Evolutionary conservation across 352 stramenopile species (phyloP).

Genomic region (Albugo laibachii): DNA sequence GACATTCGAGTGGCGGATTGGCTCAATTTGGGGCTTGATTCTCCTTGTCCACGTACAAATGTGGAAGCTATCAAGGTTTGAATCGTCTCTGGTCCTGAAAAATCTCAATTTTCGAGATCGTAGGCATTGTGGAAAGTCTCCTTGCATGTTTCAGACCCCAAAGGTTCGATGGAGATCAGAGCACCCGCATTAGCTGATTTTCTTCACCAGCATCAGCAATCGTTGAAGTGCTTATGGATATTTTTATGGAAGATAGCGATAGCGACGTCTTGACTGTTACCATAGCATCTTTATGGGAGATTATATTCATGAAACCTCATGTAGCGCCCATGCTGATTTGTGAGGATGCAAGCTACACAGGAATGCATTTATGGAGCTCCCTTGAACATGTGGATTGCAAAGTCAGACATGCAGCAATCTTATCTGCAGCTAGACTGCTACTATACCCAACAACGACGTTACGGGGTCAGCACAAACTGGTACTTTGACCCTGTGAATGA

Average conservation of each 20-base stretch:
- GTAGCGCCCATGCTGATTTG: not conserved
- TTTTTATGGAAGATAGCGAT: conserved; percentile 3
- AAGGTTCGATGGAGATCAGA: too few relatives aligned
- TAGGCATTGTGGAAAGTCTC: too few relatives aligned
- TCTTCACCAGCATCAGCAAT: conserved; percentile 1
- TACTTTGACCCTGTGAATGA: too few relatives aligned
- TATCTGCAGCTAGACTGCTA: not conserved
- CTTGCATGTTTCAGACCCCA: too few relatives aligned
- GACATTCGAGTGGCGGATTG: too few relatives aligned
- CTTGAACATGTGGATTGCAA: not conserved
- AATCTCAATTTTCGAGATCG: too few relatives aligned
- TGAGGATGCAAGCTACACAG: not conserved
- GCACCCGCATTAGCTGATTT: not conserved
- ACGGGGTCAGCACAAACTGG: too few relatives aligned
- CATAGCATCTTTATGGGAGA: conserved; percentile 7
- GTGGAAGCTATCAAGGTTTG: too few relatives aligned
- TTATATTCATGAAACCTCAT: conserved; percentile 4
- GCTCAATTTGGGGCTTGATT: too few relatives aligned
- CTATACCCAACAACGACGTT: not conserved
- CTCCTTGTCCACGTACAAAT: too few relatives aligned
- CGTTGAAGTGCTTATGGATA: conserved; percentile 4
- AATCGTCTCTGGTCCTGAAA: too few relatives aligned
- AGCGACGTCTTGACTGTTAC: conserved; percentile 2
- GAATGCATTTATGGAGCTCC: not conserved
- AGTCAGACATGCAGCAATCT: not conserved